Conservation (phyloP, 2,329 filamentous ascomycete genomes). For the Sporothrix euskadiensis region DNA sequence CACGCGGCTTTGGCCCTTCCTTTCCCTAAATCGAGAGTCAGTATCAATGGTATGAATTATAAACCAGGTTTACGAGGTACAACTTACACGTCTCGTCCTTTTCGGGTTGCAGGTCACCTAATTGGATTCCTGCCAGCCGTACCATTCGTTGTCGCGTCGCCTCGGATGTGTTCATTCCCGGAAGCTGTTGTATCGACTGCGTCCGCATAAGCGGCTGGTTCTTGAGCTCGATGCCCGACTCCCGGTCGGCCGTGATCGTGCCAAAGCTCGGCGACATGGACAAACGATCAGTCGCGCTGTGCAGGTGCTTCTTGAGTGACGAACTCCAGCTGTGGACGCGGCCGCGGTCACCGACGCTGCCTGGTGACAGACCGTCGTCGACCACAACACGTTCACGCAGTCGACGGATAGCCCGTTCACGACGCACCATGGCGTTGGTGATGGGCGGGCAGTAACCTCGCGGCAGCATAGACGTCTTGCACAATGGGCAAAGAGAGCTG, state of each 20-base stretch:
- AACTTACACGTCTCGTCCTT: conserved; percentile 28
- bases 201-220: conserved; percentile 15
- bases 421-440: conserved; percentile 83
- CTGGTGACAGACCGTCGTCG: conserved; percentile 40
- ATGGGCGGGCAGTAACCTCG: conserved; percentile 65
- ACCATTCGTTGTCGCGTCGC: conserved; percentile 37
- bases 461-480: conserved; percentile 81
- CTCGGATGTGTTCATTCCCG: conserved; percentile 15
- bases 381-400: conserved; percentile 56
- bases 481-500: conserved; percentile 87
- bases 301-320: conserved; percentile 33
- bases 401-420: conserved; percentile 68
- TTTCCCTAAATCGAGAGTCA: conserved; percentile 18
- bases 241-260: background rate
- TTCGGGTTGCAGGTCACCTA: conserved; percentile 30
- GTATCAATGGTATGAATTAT: background rate
- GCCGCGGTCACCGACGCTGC: background rate
- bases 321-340: conserved; percentile 33
- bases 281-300: conserved; percentile 23
- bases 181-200: conserved; percentile 1
- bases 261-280: conserved; percentile 22
- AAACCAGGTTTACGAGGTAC: background rate
- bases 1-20: background rate
- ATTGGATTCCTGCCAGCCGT: conserved; percentile 36
- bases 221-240: conserved; percentile 32